Base-by-base conservation (phyloP, 331 rosid species). In the Quercus tomentella region DNA sequence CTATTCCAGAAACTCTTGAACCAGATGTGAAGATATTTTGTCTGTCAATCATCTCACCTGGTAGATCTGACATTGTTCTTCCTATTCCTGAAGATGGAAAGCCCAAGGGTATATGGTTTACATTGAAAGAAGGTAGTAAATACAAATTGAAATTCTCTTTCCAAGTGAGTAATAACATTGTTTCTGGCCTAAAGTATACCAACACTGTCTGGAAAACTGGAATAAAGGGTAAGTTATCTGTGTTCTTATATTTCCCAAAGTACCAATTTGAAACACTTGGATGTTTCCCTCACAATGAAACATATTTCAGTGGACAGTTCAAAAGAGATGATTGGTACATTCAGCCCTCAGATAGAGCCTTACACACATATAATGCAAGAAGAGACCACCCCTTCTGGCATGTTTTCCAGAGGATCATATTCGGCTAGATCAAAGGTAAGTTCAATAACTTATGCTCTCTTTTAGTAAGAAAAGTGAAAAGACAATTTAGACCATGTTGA, bases 281-380 rank as follows among this genome's bases (percentile, higher is more conserved):
- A 26, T n/a, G 41, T 74, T 80, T 76, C 63, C 73, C 51, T 77
- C 21, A 72, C 55, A 65, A 43, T 9, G 56, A 65, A 10, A 63
- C 57, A 76, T 25, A 67, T 80, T 87, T 85, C 92, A 95, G 99
- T 95, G 79, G 99, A 95, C 80, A 90, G 89, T 82, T 25, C 98
- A 37, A 95, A 93, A 75, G 98, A 91, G 91, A 95, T 95, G 98
- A 86, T 95, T 80, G 99, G 99, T 86, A 93, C 99, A 65, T 95
- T 92, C 84, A 95, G 99, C 82, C 99, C 98, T 77, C 98, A 93
- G 84, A 45, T 72, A 62, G 98, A 93, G 88, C 84, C 93, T 56
- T 93, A 91, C 91, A 84, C 85, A 26, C 99, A 93, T 89, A 90
- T 89, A 84, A 91, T 95, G 97, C 91, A 93, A 0, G 98, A 93